phyloP scores from a whole-genome alignment of 2,329 filamentous ascomycete genomes.

The Clarireedia hainanense region DNA sequence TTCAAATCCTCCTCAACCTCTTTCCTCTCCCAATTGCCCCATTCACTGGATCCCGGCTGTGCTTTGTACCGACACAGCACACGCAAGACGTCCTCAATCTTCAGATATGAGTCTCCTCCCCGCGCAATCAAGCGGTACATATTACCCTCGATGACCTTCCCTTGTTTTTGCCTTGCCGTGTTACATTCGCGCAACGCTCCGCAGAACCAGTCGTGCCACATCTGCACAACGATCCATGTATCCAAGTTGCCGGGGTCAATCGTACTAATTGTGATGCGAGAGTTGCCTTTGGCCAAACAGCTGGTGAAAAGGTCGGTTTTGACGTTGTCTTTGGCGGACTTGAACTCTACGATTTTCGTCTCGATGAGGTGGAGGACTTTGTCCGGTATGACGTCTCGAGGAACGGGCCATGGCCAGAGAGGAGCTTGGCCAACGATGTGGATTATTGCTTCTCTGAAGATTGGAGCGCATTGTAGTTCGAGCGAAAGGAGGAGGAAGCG shows the following conservation, averaged over 20 bases:
- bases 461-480: constrained; percentile 12
- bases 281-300: constrained; percentile 4
- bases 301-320: constrained; percentile 14
- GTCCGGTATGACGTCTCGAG: background rate
- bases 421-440: constrained; percentile 21
- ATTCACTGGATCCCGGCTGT: background rate
- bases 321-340: constrained; percentile 3
- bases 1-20: constrained; percentile 13
- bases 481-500: constrained; percentile 17
- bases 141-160: background rate
- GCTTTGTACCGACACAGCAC: background rate
- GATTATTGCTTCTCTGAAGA: constrained; percentile 22
- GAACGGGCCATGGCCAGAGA: constrained; percentile 12
- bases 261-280: constrained; percentile 1
- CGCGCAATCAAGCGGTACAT: constrained; percentile 18
- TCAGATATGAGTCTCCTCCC: constrained; percentile 20
- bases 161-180: background rate
- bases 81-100: background rate
- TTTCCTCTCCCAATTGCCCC: background rate
- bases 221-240: constrained; percentile 15
- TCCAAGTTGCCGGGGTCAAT: constrained; percentile 20
- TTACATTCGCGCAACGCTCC: constrained; percentile 1
- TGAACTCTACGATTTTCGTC: constrained; percentile 12
- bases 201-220: constrained; percentile 24
- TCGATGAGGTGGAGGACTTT: constrained; percentile 8